phyloP scores from a whole-genome alignment of 1,284 basidiomycete species.

The Heterobasidion annosum region DNA sequence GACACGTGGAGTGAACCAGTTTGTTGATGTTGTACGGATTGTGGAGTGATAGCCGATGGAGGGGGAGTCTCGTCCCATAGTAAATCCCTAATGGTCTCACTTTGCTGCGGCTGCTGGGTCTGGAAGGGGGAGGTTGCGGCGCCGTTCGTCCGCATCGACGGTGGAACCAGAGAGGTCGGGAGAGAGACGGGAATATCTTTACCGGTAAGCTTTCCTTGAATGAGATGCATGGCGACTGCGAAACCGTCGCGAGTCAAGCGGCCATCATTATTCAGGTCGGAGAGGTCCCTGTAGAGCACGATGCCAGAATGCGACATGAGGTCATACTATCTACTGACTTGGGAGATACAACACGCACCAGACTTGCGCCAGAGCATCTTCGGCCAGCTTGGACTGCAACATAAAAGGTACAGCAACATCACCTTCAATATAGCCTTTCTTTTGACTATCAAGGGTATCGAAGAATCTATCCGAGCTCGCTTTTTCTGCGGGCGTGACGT shows the following conservation, averaged over 20 bases:
- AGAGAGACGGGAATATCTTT: conserved; percentile 70
- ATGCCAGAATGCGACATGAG: conserved; percentile 4
- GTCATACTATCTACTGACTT: background rate
- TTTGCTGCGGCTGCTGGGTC: conserved; percentile 15
- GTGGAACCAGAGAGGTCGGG: conserved; percentile 75
- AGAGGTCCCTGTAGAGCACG: conserved; percentile 67
- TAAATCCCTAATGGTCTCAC: conserved; percentile 32
- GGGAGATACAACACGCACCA: conserved; percentile 52
- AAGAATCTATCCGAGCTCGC: conserved; percentile 78
- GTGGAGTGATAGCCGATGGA: conserved; percentile 28
- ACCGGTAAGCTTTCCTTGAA: conserved; percentile 84
- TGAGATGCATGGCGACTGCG: conserved; percentile 93
- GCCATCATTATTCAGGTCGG: conserved; percentile 88
- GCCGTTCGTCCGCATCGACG: conserved; percentile 50
- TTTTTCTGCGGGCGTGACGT: conserved; percentile 81
- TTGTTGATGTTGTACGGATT: conserved; percentile 14
- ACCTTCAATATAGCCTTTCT: conserved; percentile 82
- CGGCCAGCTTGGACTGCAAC: conserved; percentile 84
- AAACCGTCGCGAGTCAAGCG: conserved; percentile 88
- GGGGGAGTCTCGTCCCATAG: conserved; percentile 63
- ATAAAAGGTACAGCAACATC: conserved; percentile 96
- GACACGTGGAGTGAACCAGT: conserved; percentile 6
- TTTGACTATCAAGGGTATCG: conserved; percentile 70
- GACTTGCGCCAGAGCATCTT: conserved; percentile 79
- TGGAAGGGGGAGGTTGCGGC: conserved; percentile 14